Conservation (phyloP, 257 asterid species). For the Fraxinus excelsior region DNA sequence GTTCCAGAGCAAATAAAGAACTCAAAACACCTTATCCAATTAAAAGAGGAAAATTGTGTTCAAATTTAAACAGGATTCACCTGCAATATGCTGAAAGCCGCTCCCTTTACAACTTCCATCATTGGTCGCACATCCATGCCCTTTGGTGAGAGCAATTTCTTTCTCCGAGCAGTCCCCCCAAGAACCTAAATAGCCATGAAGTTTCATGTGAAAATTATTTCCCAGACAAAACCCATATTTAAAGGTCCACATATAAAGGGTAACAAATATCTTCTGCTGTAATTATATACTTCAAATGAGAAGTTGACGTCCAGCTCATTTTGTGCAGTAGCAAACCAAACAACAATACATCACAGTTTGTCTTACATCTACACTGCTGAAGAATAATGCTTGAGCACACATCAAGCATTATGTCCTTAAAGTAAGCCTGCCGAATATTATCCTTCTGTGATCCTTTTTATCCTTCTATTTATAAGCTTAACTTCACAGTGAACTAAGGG, state of each 20-base stretch:
- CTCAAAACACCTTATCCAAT: slow-evolving; percentile 1
- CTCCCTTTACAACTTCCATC: slow-evolving; percentile 99
- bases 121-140: slow-evolving; percentile 97
- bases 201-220: slow-evolving; percentile 5
- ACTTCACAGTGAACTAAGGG: not conserved
- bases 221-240: slow-evolving; percentile 3
- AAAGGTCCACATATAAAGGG: no score
- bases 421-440: not conserved
- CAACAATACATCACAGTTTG: not conserved
- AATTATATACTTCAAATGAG: not conserved
- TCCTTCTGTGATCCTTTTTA: not conserved
- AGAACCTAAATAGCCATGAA: slow-evolving; percentile 64
- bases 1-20: not conserved
- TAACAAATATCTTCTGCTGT: not conserved
- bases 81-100: slow-evolving; percentile 92
- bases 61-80: slow-evolving; percentile 35
- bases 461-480: not conserved
- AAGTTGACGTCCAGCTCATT: not conserved
- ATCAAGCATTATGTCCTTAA: not conserved
- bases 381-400: not conserved
- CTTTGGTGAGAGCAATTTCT: slow-evolving; percentile 92
- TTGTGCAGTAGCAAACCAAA: not conserved
- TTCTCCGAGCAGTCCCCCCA: slow-evolving; percentile 90
- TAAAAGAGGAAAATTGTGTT: slow-evolving; percentile 16
- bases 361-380: not conserved